Evolutionary conservation across 1,139 yeast species (phyloP), one percentile per base, ranked within the genome.

Genomic region (Sugiyamaella xylanicola): DNA sequence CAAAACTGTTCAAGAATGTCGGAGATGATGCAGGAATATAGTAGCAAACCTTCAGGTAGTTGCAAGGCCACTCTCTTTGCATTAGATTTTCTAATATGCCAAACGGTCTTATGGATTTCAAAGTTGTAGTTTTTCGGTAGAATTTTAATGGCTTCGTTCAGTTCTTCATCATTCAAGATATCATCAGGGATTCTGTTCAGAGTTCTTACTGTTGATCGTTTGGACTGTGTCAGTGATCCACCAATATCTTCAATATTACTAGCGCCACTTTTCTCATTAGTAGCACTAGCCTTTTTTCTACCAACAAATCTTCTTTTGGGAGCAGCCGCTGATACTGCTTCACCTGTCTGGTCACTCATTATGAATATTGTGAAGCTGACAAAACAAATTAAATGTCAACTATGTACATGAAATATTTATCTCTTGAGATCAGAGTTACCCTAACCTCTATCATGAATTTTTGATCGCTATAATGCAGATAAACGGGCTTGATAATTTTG

Each of bases 31-130:
- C 95, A 79, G 0, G 98, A 85, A 69, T 92, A 93, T 2, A 93
- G 87, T 54, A 93, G 75, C 43, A 93, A 73, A 1, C 99, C 99
- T 71, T 93, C 99, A 0, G 99, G 99, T 96, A 93, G 88, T 67
- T 93, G 99, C 37, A 93, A 73, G 0, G 97, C 97, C 7, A 95
- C 97, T 61, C 86, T 73, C 63, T 81, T 87, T 27, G 96, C 92
- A 35, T 74, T 73, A 58, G 81, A 77, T 69, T 89, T 89, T 44
- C 82, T 79, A 47, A 95, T 86, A 67, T 93, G 92, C 96, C 97
- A 92, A 4, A 93, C 86, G 0, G 98, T 91, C 69, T 93, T 93
- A 72, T 91, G 98, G 56, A 93, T 86, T 71, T 93, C 99, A 72
- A 93, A 93, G 72, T 92, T 92, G 72, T 93, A 93, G 71, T 93